These are phyloP conservation scores for Alternaria brassicicola DNA, from an alignment of 2,329 filamentous ascomycete species.

Conservation along the genomic window DNA sequence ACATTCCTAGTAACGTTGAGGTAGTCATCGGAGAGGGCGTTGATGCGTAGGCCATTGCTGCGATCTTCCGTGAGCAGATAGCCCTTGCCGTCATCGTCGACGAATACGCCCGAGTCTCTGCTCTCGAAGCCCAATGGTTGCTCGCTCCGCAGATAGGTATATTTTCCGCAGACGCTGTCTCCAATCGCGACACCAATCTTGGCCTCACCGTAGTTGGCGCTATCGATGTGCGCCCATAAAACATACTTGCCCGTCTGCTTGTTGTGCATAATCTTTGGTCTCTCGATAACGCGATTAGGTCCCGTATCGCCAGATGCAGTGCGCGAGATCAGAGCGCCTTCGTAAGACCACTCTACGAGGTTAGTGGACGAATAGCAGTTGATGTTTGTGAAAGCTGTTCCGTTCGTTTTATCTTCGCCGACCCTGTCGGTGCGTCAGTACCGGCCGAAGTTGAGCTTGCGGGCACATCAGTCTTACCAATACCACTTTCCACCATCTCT, in stretches of 20 bases:
- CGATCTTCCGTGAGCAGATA: constrained; percentile 70
- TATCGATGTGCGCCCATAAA: constrained; percentile 73
- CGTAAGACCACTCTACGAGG: constrained; percentile 68
- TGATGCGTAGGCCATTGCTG: constrained; percentile 63
- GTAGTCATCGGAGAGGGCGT: constrained; percentile 63
- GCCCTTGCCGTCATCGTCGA: constrained; percentile 65
- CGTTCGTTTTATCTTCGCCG: constrained; percentile 72
- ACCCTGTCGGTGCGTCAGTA: constrained; percentile 52
- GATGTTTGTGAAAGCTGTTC: constrained; percentile 65
- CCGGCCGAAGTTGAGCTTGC: no score
- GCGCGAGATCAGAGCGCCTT: constrained; percentile 63
- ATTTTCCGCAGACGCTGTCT: constrained; percentile 65
- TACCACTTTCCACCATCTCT: constrained; percentile 66
- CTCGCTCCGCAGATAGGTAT: constrained; percentile 57
- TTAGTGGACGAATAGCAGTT: constrained; percentile 71
- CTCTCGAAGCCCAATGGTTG: constrained; percentile 59
- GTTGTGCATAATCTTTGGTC: constrained; percentile 73
- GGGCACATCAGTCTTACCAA: constrained; percentile 30
- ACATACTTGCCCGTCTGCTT: constrained; percentile 68
- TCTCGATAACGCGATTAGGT: constrained; percentile 66
- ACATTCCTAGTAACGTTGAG: constrained; percentile 56
- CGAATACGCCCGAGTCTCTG: constrained; percentile 65
- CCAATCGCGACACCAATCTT: constrained; percentile 68
- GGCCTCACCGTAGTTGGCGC: constrained; percentile 65
- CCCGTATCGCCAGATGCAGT: constrained; percentile 63